Evolutionary conservation across 768 basidiomycete species (phyloP), one percentile per base, ranked within the genome.

Genomic region (Agrocybe chaxingu): DNA sequence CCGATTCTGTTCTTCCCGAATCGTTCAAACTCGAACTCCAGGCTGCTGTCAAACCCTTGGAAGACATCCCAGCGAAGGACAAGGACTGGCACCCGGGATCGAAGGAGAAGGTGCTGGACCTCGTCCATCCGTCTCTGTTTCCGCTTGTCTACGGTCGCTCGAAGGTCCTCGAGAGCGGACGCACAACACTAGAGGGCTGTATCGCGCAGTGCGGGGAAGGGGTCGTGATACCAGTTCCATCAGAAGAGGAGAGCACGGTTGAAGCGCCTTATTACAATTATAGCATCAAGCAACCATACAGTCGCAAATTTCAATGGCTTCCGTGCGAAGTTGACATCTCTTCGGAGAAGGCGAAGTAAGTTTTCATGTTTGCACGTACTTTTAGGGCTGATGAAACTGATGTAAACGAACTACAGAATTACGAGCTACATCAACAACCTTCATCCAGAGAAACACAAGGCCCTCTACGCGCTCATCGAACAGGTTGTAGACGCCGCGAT

Each of bases 21-120:
- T 50, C 61, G 8, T 40, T 70, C n/a, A 60, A 57, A 13, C 39
- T 53, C 6, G 53, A 44, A 24, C 60, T 74, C 7, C 56, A 64
- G 9, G 35, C 54, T 4, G 68, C 57, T n/a, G 57, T 65, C n/a
- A 48, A 40, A 4, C 18, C 47, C 7, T 70, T 77, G 32, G 72
- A 78, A 52, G 54, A 65, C 42, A 62, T 72, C 4, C 66, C 70
- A 0, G 69, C 66, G 4, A 59, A 60, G 0, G 24, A 63, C 45
- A 70, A 67, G 34, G 76, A 78, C 56, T 78, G 76, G 76, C 76
- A 77, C 53, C 76, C 76, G 3, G 64, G 67, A 2, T 72, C 73
- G 1, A 63, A 76, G 51, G 57, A 65, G 4, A 69, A 69, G 43
- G 76, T 78, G 0, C 68, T 74, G 39, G 74, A 78, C 50, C 63